Evolutionary conservation across 2,329 filamentous ascomycete genomes (phyloP).

Genomic region (Aspergillus luchuensis): DNA sequence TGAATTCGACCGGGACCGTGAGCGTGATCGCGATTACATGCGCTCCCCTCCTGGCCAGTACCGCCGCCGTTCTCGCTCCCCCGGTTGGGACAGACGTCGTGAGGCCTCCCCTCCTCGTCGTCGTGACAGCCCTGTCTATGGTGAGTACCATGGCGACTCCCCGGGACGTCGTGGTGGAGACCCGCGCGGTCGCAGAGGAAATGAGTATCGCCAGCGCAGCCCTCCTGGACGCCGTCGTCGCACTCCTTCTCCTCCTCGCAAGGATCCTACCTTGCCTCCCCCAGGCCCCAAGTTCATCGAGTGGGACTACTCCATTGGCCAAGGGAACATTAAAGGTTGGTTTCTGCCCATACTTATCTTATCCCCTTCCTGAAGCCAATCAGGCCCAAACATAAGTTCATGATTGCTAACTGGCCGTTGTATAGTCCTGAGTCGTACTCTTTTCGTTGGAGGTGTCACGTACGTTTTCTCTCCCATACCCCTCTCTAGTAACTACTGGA

Average conservation of each 20-base stretch:
- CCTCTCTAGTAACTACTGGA: too few species aligned
- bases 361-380: not conserved
- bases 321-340: conserved; percentile 74
- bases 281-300: conserved; percentile 74
- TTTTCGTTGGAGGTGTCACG: conserved; percentile 95
- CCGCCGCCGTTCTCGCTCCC: conserved; percentile 77
- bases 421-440: conserved; percentile 81
- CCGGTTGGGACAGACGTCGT: conserved; percentile 70
- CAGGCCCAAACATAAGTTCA: not conserved
- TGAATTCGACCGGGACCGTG: conserved; percentile 59
- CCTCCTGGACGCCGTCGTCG: conserved; percentile 69
- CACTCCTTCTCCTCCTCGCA: conserved; percentile 60
- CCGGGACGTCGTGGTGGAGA: conserved; percentile 63
- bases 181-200: conserved; percentile 54
- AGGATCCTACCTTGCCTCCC: conserved; percentile 46
- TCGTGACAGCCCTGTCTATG: conserved; percentile 70
- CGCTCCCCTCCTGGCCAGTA: conserved; percentile 63
- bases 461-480: conserved; percentile 51
- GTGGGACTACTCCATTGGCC: conserved; percentile 72
- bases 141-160: conserved; percentile 71
- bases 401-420: conserved; percentile 20
- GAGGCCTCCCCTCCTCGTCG: conserved; percentile 64
- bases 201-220: conserved; percentile 84
- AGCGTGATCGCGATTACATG: conserved; percentile 63
- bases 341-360: not conserved